Conservation (phyloP, 331 rosid genomes). For the Stylosanthes scabra region DNA sequence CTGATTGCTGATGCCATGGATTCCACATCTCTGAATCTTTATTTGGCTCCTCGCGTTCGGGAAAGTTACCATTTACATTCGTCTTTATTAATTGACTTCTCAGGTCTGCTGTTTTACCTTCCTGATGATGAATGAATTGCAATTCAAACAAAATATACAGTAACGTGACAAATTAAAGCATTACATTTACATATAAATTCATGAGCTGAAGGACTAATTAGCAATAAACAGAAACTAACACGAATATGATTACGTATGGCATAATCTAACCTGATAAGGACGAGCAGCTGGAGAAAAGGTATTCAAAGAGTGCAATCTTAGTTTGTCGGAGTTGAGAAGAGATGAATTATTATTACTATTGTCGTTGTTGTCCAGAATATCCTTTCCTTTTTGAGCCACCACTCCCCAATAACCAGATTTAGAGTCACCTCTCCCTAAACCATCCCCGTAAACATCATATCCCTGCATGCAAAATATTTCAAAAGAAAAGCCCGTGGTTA, state of each 20-base stretch:
- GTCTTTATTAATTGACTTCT: constrained; percentile 49
- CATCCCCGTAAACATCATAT: constrained; percentile 54
- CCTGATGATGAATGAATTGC: no score
- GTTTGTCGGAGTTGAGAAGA: constrained; percentile 31
- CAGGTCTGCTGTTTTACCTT: constrained; percentile 56
- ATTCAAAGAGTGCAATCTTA: constrained; percentile 38
- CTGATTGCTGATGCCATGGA: constrained; percentile 42
- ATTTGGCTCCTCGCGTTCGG: constrained; percentile 42
- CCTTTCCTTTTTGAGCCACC: constrained; percentile 82
- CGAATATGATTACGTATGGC: no score
- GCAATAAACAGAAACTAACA: no score
- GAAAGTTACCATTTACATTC: constrained; percentile 54
- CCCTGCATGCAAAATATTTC: no score
- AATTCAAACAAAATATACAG: no score
- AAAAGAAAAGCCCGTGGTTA: no score
- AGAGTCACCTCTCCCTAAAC: constrained; percentile 39
- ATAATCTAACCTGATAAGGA: constrained; percentile 39
- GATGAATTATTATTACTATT: constrained; percentile 45
- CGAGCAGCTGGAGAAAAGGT: constrained; percentile 39
- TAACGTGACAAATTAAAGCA: no score
- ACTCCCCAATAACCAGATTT: constrained; percentile 92
- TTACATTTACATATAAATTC: no score
- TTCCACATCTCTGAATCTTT: constrained; percentile 39
- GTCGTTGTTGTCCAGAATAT: constrained; percentile 69
- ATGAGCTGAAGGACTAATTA: no score